Evolutionary conservation across 352 stramenopile genomes (phyloP), one percentile per base, ranked within the genome.

Genomic region (Pelagophyceae sp.): DNA sequence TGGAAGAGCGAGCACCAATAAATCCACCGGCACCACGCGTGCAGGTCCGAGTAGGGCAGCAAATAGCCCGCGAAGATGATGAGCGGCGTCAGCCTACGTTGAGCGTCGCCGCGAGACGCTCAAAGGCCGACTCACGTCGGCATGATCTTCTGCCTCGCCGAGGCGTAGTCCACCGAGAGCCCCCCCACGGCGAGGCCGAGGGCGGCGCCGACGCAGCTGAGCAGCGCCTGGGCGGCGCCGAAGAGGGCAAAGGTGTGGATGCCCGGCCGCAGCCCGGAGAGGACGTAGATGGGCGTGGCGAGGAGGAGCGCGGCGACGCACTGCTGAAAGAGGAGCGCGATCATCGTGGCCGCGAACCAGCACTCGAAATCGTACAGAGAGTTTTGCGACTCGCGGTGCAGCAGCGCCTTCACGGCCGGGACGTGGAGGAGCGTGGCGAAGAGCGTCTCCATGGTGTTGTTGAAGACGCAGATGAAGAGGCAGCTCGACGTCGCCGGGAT

Each of bases 371-470:
- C 27, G 37, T 79, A 79, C 0, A 67, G 35, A 3, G 51, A 58
- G 38, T 79, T 79, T 33, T 76, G 75, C 64, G 76, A 76, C 69
- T 79, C 76, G 50, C 76, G 50, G 38, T 60, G 51, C 65, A 79
- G 27, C 35, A 79, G 76, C 20, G 32, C 60, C 23, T 70, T 69
- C 51, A 69, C 38, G 38, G 64, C 63, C 23, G 76, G 76, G 23
- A 79, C 75, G 27, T 75, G 29, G 0, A 79, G 75, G 29, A 79
- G 31, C 25, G 76, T 79, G 0, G 54, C 38, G 3, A 38, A 58
- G 19, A 79, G 37, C 25, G 76, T 79, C 64, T 79, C 64, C 32
- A 79, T 69, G 23, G 29, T 38, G 40, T 32, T 76, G 69, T 79
- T 79, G 0, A 79, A 27, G 6, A 79, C 1, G 27, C 67, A n/a